Base-by-base conservation (phyloP, 176 grass and related monocot genomes). In the Alloteropsis semialata region DNA sequence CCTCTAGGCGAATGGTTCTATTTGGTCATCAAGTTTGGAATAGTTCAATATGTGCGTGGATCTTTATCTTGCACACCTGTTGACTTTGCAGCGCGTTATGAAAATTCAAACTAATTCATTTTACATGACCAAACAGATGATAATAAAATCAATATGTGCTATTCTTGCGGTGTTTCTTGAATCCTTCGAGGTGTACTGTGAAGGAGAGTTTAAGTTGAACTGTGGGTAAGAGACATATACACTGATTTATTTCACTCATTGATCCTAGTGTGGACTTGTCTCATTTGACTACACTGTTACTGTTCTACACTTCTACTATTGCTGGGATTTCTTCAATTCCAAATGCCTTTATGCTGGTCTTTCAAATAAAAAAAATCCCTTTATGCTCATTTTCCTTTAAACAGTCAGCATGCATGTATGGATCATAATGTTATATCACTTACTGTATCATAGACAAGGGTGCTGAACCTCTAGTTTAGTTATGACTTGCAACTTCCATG, bases 131-230 rank as follows among this genome's bases (percentile, higher is more conserved):
- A 16, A 28, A 66, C 84, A 97, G 95, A 89, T 97, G 90, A 89
- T 97, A 89, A 89, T 94, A 82, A 97, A 94, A 76, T 88, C 92
- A n/a, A 87, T 97, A 15, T 92, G 86, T 77, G 95, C 95, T 79
- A 78, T 97, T 84, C 89, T 97, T 84, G 95, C 90, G 28, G 88
- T 93, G 65, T 69, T 94, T 90, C 90, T 97, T 83, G 92, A 94
- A 88, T 87, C 86, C 84, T 97, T 94, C 67, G 92, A 88, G 15
- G 88, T 87, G 37, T 97, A 97, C 42, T 93, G 92, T 67, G 95
- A 97, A 88, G 95, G 95, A 72, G 92, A 97, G 73, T 97, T 97
- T 74, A 94, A 97, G 30, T 97, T 69, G 90, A 91, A 73, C 62
- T 94, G 90, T 75, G 95, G 95, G 95, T 97, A 94, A 89, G 92